These are phyloP conservation scores for Corylus heterophylla DNA, from an alignment of 306 rosid genomes.

Conservation along the genomic window DNA sequence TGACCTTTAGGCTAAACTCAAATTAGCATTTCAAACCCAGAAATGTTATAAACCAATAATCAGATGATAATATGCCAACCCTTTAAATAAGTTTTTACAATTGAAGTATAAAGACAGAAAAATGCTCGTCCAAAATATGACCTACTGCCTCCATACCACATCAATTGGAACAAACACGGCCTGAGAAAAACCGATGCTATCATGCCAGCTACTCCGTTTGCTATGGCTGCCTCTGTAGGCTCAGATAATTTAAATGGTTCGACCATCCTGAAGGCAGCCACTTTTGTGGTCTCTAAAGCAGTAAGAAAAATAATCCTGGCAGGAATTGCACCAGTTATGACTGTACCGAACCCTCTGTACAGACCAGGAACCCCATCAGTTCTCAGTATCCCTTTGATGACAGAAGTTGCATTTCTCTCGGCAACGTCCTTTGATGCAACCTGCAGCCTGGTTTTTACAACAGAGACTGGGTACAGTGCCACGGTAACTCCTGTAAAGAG, in stretches of 20 bases:
- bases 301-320: slow-evolving; percentile 82
- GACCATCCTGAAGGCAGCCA: slow-evolving; percentile 59
- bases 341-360: slow-evolving; percentile 84
- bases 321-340: slow-evolving; percentile 82
- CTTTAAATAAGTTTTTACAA: not conserved
- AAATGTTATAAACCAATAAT: not conserved
- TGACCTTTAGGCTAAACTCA: slow-evolving; percentile 2
- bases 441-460: slow-evolving; percentile 88
- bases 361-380: slow-evolving; percentile 86
- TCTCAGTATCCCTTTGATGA: slow-evolving; percentile 64
- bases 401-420: slow-evolving; percentile 74
- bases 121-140: slow-evolving; percentile 1
- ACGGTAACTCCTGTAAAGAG: slow-evolving; percentile 84
- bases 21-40: not conserved
- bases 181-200: slow-evolving; percentile 72
- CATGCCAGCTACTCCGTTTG: slow-evolving; percentile 93
- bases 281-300: slow-evolving; percentile 80
- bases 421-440: slow-evolving; percentile 72
- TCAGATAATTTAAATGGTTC: slow-evolving; percentile 76
- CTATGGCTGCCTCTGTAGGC: slow-evolving; percentile 75
- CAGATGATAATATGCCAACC: not conserved
- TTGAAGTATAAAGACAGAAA: not conserved
- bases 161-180: slow-evolving; percentile 86
- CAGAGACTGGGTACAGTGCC: slow-evolving; percentile 83
- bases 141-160: slow-evolving; percentile 55